Evolutionary conservation across 441 rosid genomes (phyloP).

Genomic region (Adansonia madagascariensis): DNA sequence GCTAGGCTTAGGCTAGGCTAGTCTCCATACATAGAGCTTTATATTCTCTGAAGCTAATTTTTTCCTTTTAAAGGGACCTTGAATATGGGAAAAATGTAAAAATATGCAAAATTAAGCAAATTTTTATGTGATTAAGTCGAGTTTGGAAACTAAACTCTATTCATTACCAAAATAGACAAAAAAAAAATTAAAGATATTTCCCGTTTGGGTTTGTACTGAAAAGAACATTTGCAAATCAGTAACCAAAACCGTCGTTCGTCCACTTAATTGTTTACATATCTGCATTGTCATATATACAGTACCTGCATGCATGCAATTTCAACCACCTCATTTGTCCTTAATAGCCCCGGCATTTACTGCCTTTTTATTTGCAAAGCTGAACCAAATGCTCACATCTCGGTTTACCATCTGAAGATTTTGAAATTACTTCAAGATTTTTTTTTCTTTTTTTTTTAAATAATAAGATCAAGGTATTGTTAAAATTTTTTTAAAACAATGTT

Average conservation of each 20-base stretch:
- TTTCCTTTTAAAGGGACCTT: neutral
- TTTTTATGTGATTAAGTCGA: neutral
- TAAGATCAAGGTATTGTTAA: neutral
- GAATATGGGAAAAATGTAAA: neutral
- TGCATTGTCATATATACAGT: neutral
- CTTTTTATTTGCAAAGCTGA: slow-evolving; percentile 7
- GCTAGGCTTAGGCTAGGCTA: slow-evolving; percentile 2
- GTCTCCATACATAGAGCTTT: neutral
- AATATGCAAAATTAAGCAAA: neutral
- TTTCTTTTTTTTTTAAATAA: neutral
- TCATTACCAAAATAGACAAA: neutral
- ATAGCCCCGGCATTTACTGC: slow-evolving; percentile 1
- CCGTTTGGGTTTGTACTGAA: slow-evolving; percentile 2
- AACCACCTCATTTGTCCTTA: neutral
- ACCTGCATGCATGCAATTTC: slow-evolving; percentile 16
- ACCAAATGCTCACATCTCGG: neutral
- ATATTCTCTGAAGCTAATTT: neutral
- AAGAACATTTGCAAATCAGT: neutral
- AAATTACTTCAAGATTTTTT: neutral
- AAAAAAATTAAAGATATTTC: neutral
- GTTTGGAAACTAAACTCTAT: neutral
- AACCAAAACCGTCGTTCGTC: neutral
- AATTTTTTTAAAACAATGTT: neutral
- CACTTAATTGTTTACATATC: neutral
- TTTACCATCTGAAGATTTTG: neutral